Evolutionary conservation across 179 eudicot genomes (phyloP).

Genomic region (Silene coronaria): DNA sequence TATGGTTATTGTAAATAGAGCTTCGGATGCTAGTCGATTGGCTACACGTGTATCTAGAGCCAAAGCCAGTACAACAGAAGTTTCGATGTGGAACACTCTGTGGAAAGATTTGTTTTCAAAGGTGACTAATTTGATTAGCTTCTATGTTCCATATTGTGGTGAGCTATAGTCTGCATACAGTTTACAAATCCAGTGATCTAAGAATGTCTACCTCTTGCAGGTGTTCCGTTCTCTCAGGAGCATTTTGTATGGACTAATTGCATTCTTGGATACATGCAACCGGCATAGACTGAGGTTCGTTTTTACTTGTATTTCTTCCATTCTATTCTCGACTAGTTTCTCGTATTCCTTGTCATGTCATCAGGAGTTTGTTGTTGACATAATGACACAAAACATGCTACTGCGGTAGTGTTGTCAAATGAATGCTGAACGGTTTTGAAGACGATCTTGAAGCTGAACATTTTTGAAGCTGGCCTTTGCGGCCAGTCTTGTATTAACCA

Average conservation of each 20-base stretch:
- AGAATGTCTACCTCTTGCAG: constrained; percentile 29
- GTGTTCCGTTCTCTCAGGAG: constrained; percentile 75
- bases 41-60: constrained; percentile 37
- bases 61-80: constrained; percentile 53
- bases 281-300: constrained; percentile 76
- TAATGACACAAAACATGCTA: too few relatives aligned
- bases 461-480: background rate
- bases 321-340: background rate
- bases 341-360: background rate
- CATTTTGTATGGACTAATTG: constrained; percentile 63
- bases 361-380: background rate
- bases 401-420: background rate
- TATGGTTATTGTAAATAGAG: constrained; percentile 24
- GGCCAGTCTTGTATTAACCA: background rate
- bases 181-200: constrained; percentile 1
- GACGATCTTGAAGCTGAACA: background rate
- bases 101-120: constrained; percentile 85
- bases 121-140: constrained; percentile 29
- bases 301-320: background rate
- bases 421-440: background rate
- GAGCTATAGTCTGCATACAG: background rate
- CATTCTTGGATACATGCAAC: constrained; percentile 71
- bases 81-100: constrained; percentile 68
- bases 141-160: background rate
- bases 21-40: constrained; percentile 29